Evolutionary conservation across 2,329 filamentous ascomycete genomes (phyloP).

Genomic region (Moelleriella libera): DNA sequence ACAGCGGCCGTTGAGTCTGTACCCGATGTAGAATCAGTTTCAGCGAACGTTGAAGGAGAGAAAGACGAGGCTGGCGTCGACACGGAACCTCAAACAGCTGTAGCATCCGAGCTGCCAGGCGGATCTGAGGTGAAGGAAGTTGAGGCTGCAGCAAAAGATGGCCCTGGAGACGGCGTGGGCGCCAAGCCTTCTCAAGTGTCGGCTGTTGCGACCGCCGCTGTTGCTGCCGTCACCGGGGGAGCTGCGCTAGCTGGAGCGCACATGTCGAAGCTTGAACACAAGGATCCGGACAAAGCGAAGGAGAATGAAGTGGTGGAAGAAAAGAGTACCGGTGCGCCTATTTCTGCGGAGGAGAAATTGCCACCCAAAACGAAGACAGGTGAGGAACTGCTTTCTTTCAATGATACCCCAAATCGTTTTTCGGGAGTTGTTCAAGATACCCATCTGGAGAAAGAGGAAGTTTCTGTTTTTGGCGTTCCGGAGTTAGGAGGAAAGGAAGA

Average conservation of each 20-base stretch:
- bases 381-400: slow-evolving; percentile 24
- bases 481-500: slow-evolving; percentile 12
- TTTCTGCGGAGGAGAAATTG: slow-evolving; percentile 20
- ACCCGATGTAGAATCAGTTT: too few species aligned
- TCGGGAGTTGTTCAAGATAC: slow-evolving; percentile 14
- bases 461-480: slow-evolving; percentile 10
- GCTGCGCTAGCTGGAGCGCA: slow-evolving; percentile 3
- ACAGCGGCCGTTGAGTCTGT: too few species aligned
- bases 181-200: not conserved
- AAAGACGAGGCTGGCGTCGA: too few species aligned
- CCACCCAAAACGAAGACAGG: slow-evolving; percentile 23
- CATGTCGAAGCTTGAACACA: not conserved
- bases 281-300: not conserved
- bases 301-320: slow-evolving; percentile 14
- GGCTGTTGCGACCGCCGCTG: not conserved
- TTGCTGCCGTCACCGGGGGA: slow-evolving; percentile 1
- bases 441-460: slow-evolving; percentile 11
- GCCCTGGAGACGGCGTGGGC: not conserved
- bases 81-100: too few species aligned
- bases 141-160: not conserved
- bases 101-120: not conserved
- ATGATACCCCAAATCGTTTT: slow-evolving; percentile 24
- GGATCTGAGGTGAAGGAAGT: not conserved
- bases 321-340: slow-evolving; percentile 24
- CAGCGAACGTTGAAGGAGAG: too few species aligned